phyloP scores from a whole-genome alignment of 495 filamentous ascomycete genomes.

The Xylaria palmicola region DNA sequence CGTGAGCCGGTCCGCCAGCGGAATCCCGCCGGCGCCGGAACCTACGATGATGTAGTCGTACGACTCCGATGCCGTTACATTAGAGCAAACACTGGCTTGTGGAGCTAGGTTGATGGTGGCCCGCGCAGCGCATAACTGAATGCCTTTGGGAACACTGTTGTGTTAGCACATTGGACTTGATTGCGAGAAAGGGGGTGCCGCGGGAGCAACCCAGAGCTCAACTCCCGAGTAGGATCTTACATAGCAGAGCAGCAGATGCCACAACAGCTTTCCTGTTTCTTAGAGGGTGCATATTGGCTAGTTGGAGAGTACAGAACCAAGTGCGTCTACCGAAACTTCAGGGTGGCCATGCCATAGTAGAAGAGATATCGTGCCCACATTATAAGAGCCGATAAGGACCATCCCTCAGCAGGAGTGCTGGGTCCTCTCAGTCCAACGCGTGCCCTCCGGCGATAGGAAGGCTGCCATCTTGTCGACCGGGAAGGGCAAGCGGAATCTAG shows the following conservation, averaged over 20 bases:
- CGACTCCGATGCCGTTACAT: conserved; percentile 35
- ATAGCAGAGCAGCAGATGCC: conserved; percentile 18
- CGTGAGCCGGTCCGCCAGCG: conserved; percentile 55
- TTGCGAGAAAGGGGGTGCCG: background rate
- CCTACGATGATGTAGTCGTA: conserved; percentile 63
- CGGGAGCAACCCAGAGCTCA: background rate
- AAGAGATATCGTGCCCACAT: conserved; percentile 7
- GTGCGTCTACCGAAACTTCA: background rate
- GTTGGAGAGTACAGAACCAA: background rate
- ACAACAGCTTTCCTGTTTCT: conserved; percentile 16
- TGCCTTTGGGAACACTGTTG: background rate
- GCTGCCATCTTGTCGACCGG: background rate
- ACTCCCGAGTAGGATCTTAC: conserved; percentile 18
- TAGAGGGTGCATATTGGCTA: conserved; percentile 20
- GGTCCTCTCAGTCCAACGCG: background rate
- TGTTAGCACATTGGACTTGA: conserved; percentile 13
- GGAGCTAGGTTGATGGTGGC: conserved; percentile 24
- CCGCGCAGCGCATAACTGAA: conserved; percentile 18
- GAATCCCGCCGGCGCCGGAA: conserved; percentile 57
- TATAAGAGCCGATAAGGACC: background rate
- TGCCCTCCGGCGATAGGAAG: background rate
- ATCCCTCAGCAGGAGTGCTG: background rate
- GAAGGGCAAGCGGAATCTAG: conserved; percentile 12
- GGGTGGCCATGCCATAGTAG: background rate
- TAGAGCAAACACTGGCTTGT: conserved; percentile 22